phyloP scores from a whole-genome alignment of 495 filamentous ascomycete genomes.

The Talaromyces ruber region DNA sequence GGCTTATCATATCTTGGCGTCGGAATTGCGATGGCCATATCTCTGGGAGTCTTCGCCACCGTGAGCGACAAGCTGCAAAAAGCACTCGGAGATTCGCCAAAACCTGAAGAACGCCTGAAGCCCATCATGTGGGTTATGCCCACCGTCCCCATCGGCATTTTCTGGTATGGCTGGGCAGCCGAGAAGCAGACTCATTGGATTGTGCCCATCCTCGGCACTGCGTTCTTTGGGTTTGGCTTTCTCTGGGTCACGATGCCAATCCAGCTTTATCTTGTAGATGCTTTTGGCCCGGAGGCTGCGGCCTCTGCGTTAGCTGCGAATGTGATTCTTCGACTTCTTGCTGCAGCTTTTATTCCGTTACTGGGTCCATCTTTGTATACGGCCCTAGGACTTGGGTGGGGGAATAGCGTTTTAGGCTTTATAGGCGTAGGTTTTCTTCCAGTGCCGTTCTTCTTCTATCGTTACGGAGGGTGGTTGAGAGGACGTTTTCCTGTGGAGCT shows the following conservation, averaged over 20 bases:
- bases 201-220: constrained; percentile 17
- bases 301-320: constrained; percentile 37
- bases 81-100: too few relatives aligned
- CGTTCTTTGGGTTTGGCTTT: constrained; percentile 34
- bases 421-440: constrained; percentile 29
- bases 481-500: too few relatives aligned
- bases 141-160: constrained; percentile 46
- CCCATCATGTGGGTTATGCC: constrained; percentile 9
- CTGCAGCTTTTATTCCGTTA: constrained; percentile 32
- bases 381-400: constrained; percentile 34
- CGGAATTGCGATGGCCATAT: background rate
- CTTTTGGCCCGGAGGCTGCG: constrained; percentile 39
- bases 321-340: constrained; percentile 24
- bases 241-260: constrained; percentile 44
- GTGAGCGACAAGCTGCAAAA: too few relatives aligned
- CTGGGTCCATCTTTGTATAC: constrained; percentile 29
- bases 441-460: constrained; percentile 20
- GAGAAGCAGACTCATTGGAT: background rate
- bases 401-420: constrained; percentile 35
- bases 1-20: constrained; percentile 41
- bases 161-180: constrained; percentile 51
- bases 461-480: constrained; percentile 14
- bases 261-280: constrained; percentile 52
- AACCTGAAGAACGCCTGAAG: constrained; percentile 16
- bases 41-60: constrained; percentile 11